Percentiles rank a stretch among this genome's conserved stretches.
phyloP scores from a whole-genome alignment of 306 rosid species.

The Citrullus colocynthis region DNA sequence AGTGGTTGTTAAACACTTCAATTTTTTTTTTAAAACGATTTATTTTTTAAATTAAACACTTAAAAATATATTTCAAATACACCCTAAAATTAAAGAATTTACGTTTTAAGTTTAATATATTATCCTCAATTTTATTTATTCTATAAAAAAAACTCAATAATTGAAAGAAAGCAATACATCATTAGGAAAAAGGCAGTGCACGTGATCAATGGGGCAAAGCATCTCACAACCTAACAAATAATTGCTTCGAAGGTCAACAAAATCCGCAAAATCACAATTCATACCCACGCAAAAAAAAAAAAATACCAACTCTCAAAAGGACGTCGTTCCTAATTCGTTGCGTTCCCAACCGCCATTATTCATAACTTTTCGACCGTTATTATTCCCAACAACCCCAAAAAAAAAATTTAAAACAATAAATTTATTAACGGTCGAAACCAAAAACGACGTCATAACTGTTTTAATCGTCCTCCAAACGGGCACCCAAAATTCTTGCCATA shows the following conservation, averaged over 20 bases:
- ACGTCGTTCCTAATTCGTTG: background rate
- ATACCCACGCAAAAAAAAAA: background rate
- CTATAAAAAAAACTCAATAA: background rate
- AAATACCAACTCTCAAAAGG: background rate
- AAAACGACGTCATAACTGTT: background rate
- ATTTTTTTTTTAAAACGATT: too few relatives aligned
- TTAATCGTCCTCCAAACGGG: background rate
- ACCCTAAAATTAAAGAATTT: too few relatives aligned
- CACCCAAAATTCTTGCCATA: background rate
- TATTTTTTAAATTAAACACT: too few relatives aligned
- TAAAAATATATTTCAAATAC: too few relatives aligned
- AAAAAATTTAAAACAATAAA: background rate
- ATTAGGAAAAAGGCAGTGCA: background rate
- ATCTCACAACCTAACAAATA: conserved; percentile 8
- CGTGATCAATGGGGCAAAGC: background rate
- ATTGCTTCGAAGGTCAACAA: conserved; percentile 1
- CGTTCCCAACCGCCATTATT: background rate
- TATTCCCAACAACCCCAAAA: background rate
- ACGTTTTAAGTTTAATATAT: background rate
- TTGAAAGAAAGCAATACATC: background rate
- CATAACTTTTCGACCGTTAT: background rate
- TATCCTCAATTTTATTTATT: background rate
- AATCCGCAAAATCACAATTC: background rate
- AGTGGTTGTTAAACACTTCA: too few relatives aligned
- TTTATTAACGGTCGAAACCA: background rate